Base-by-base conservation (phyloP, 2,329 filamentous ascomycete genomes). In the Colletotrichum sp. region DNA sequence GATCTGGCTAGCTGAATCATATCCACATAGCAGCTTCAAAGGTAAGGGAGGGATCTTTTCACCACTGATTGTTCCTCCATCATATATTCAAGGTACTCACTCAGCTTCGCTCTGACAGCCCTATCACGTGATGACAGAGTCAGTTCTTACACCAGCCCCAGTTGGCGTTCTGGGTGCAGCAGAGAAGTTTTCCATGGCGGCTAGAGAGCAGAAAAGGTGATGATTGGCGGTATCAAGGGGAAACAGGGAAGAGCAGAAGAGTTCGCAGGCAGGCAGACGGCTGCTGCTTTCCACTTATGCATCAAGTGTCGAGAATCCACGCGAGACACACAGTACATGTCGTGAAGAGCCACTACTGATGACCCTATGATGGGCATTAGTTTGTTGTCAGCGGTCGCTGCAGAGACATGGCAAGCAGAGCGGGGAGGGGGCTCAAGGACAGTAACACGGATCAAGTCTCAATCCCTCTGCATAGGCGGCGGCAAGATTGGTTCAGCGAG, bases 11-110 rank as follows among this genome's bases (percentile, higher is more conserved):
- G 0, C 32, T 3, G 32, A 13, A 34, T 34, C 12, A 13, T 34
- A 34, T 13, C 12, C 12, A 34, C 5, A 34, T 6, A 13, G 32
- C 32, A 0, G 12, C 32, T 34, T 12, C 5, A 6, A 0, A 1
- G 32, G 32, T 13, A 34, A 34, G 12, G 32, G 2, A 34, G 12
- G 10, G 2, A 34, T 13, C 12, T 34, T 13, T 13, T 13, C 32
- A 12, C 10, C 12, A 6, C 10, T 34, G 5, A 13, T 34, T 34
- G 0, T 34, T 34, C 32, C 32, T 34, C 32, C 32, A 13, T 34
- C 12, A 34, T 34, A 13, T 34, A 13, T 34, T 36, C 34, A 36
- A 36, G n/a, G 59, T 63, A 26, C 26, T 24, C 24, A 63, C 30
- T 7, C 18, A 6, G 36, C 30, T 9, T 63, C 30, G 10, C 30